Conservation (phyloP, 768 basidiomycete species). For the Candolleomyces efflorescens region DNA sequence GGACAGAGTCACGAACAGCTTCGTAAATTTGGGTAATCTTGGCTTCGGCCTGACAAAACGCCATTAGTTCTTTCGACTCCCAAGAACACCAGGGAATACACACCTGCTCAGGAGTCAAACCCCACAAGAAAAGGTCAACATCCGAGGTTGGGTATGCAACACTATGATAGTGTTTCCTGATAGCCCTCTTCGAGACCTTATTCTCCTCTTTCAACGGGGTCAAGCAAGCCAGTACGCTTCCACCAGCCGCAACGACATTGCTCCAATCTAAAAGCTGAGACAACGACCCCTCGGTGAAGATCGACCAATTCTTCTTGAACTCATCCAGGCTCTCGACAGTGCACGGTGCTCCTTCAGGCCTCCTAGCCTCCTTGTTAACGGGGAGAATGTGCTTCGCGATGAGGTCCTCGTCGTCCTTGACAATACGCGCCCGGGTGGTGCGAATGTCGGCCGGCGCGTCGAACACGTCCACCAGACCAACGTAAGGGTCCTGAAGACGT, state of each 20-base stretch:
- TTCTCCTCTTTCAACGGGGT: slow-evolving; percentile 43
- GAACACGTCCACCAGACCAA: slow-evolving; percentile 60
- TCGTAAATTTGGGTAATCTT: slow-evolving; percentile 59
- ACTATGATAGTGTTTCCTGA: slow-evolving; percentile 55
- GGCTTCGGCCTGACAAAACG: slow-evolving; percentile 41
- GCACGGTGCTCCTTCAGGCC: slow-evolving; percentile 44
- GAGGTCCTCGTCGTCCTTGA: slow-evolving; percentile 33
- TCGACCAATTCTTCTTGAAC: slow-evolving; percentile 60
- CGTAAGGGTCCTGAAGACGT: slow-evolving; percentile 43
- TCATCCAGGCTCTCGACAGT: slow-evolving; percentile 50
- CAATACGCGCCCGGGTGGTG: slow-evolving; percentile 46
- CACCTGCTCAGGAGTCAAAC: slow-evolving; percentile 51
- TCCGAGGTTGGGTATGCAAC: slow-evolving; percentile 56
- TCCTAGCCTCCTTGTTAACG: slow-evolving; percentile 37
- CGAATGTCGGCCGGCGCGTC: slow-evolving; percentile 43
- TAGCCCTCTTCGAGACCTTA: slow-evolving; percentile 49
- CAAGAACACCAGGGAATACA: slow-evolving; percentile 3
- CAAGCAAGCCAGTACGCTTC: slow-evolving; percentile 55
- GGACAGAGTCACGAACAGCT: slow-evolving; percentile 60
- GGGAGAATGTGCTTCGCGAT: slow-evolving; percentile 51
- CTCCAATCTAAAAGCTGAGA: slow-evolving; percentile 58
- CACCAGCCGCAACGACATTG: slow-evolving; percentile 61
- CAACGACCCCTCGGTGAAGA: slow-evolving; percentile 60
- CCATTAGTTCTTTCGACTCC: not conserved
- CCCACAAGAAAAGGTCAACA: slow-evolving; percentile 61